Conservation (phyloP, 179 eudicot genomes). For the Monotropa hypopitys region DNA sequence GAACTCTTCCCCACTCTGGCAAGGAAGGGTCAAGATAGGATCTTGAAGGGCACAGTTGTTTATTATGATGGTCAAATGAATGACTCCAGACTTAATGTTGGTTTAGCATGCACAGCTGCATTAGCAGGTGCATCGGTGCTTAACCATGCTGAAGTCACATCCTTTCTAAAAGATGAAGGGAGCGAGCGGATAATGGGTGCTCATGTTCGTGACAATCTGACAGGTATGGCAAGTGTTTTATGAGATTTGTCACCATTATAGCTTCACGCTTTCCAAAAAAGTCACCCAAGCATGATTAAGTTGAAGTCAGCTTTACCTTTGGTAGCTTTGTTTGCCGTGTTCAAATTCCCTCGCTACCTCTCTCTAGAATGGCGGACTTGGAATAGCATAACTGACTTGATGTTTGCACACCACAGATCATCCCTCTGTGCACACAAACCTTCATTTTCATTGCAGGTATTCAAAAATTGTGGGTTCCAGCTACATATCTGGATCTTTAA, state of each 20-base stretch:
- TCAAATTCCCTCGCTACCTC: background rate
- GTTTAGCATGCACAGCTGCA: conserved; percentile 93
- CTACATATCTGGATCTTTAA: background rate
- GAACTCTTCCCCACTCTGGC: conserved; percentile 90
- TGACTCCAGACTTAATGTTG: conserved; percentile 86
- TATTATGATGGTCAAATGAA: conserved; percentile 99
- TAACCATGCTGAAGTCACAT: conserved; percentile 84
- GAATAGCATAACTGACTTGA: background rate
- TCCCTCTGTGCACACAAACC: background rate
- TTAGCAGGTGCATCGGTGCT: conserved; percentile 89
- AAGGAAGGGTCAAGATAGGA: conserved; percentile 48
- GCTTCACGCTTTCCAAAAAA: background rate
- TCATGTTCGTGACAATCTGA: conserved; percentile 52
- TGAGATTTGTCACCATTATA: background rate
- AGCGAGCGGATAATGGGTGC: conserved; percentile 68
- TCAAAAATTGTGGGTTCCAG: background rate
- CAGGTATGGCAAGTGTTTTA: conserved; percentile 38
- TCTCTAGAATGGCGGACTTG: background rate
- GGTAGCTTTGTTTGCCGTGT: background rate
- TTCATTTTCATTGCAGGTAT: background rate
- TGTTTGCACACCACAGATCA: background rate
- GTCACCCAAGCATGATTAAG: background rate
- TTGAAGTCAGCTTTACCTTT: background rate
- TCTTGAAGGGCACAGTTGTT: conserved; percentile 90
- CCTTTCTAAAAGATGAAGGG: conserved; percentile 65